Evolutionary conservation across 192 early-diverging fungal genomes (phyloP).

Genomic region (Podila epigama): DNA sequence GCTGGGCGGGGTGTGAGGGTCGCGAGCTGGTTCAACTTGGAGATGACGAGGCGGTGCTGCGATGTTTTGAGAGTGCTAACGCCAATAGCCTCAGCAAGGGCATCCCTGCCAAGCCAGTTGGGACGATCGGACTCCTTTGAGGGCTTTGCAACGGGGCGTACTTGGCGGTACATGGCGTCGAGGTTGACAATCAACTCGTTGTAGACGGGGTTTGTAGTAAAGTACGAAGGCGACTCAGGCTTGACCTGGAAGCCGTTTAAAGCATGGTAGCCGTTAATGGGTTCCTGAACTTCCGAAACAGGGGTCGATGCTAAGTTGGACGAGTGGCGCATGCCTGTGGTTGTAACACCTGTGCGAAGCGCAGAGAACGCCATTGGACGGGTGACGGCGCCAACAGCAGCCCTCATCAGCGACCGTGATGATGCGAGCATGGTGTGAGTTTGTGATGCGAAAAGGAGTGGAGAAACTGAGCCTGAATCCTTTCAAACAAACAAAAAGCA

Average conservation of each 20-base stretch:
- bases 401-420: not conserved
- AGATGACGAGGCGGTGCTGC: constrained; percentile 60
- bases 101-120: constrained; percentile 48
- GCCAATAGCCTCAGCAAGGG: constrained; percentile 50
- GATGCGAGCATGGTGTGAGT: not conserved
- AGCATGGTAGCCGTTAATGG: constrained; percentile 15
- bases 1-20: constrained; percentile 46
- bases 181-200: constrained; percentile 75
- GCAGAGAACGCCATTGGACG: not conserved
- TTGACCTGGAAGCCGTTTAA: constrained; percentile 50
- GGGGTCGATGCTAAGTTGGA: not conserved
- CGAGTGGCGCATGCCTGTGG: constrained; percentile 10
- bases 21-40: constrained; percentile 55
- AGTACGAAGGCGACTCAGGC: constrained; percentile 82
- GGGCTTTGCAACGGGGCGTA: constrained; percentile 19
- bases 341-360: not conserved
- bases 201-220: constrained; percentile 85
- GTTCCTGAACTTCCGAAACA: constrained; percentile 1
- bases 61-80: constrained; percentile 57
- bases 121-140: constrained; percentile 28
- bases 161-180: constrained; percentile 58
- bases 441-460: not conserved
- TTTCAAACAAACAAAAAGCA: not conserved
- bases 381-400: not conserved
- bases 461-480: not conserved